A percentile compares a stretch with the other conserved stretches of the same genome.
These are phyloP conservation scores for Tricholoma saponaceum DNA, from an alignment of 768 basidiomycete genomes.

Conservation along the genomic window DNA sequence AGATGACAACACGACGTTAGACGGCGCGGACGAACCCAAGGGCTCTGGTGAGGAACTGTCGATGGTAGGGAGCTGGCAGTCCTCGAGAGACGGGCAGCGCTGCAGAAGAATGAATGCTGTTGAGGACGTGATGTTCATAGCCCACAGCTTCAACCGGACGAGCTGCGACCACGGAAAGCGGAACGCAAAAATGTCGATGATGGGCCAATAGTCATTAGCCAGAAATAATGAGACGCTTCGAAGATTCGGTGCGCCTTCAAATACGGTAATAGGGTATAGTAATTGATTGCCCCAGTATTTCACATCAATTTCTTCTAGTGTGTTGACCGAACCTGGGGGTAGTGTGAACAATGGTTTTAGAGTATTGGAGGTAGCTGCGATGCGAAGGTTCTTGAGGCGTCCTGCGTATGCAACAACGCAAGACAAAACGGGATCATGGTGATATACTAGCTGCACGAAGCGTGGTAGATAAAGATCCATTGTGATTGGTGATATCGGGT, in stretches of 20 bases:
- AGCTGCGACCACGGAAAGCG: background rate
- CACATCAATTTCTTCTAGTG: background rate
- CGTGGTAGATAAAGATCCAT: background rate
- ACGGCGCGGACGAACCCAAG: background rate
- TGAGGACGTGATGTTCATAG: background rate
- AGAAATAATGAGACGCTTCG: background rate
- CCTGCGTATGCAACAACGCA: background rate
- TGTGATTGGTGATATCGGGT: background rate
- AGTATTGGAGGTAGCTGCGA: background rate
- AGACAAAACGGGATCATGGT: background rate
- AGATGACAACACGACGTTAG: background rate
- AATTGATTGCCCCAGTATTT: background rate
- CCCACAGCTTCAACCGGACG: background rate
- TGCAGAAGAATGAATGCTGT: background rate
- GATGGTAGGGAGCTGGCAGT: background rate
- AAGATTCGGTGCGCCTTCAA: background rate
- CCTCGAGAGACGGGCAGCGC: background rate
- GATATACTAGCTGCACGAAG: background rate
- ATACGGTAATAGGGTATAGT: background rate
- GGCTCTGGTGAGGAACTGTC: background rate
- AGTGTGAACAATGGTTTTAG: background rate
- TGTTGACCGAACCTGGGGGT: background rate
- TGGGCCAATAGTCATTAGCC: background rate
- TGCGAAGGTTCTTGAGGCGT: background rate
- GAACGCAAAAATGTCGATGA: background rate